Evolutionary conservation across 768 basidiomycete genomes (phyloP).

Genomic region (Boletus rubescentipes): DNA sequence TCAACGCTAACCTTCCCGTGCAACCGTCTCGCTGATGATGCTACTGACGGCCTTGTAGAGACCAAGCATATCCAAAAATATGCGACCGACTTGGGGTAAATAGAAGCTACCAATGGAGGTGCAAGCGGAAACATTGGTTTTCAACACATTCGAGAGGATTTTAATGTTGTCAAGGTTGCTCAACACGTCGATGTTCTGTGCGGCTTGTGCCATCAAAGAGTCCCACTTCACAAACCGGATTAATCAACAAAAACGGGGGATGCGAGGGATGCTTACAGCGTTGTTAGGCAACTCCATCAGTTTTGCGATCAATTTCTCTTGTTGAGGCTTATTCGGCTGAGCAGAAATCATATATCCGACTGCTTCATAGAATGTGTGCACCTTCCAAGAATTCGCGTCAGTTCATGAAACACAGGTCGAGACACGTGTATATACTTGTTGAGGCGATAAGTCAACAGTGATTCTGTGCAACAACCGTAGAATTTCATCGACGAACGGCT

Average conservation of each 20-base stretch:
- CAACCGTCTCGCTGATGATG: slow-evolving; percentile 92
- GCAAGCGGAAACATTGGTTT: slow-evolving; percentile 98
- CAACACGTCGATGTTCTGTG: slow-evolving; percentile 88
- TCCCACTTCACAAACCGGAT: slow-evolving; percentile 71
- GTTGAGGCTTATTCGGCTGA: slow-evolving; percentile 95
- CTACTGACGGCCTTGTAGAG: slow-evolving; percentile 96
- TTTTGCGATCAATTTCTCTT: slow-evolving; percentile 92
- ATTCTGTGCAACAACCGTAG: slow-evolving; percentile 88
- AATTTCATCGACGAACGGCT: slow-evolving; percentile 98
- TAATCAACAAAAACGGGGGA: not conserved
- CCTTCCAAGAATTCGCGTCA: slow-evolving; percentile 35
- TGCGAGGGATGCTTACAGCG: slow-evolving; percentile 58
- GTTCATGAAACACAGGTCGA: not conserved
- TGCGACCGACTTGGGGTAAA: slow-evolving; percentile 91
- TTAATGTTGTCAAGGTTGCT: slow-evolving; percentile 93
- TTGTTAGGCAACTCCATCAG: slow-evolving; percentile 98
- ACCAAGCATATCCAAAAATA: slow-evolving; percentile 98
- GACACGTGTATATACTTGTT: slow-evolving; percentile 48
- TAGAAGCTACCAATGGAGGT: slow-evolving; percentile 97
- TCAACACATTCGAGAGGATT: slow-evolving; percentile 93
- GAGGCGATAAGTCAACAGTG: slow-evolving; percentile 90
- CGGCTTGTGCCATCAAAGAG: slow-evolving; percentile 93
- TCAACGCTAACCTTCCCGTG: slow-evolving; percentile 64
- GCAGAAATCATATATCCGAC: slow-evolving; percentile 99
- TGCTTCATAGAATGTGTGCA: slow-evolving; percentile 98